These are phyloP conservation scores for Verticillium nubilum DNA, from an alignment of 2,329 filamentous ascomycete genomes.

Conservation along the genomic window DNA sequence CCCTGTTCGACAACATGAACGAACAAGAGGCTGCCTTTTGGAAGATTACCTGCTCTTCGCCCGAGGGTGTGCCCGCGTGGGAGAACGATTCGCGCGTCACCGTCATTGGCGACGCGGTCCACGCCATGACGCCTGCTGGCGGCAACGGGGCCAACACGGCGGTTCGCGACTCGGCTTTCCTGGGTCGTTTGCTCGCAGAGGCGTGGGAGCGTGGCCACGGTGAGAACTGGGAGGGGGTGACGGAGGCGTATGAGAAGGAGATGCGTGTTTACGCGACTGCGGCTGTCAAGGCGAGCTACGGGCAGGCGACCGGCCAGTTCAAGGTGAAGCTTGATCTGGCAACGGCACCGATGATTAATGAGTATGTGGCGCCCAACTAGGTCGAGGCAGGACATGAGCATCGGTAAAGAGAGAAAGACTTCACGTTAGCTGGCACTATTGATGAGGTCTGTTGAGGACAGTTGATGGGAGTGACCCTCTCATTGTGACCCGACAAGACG, in stretches of 20 bases:
- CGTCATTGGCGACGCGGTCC: slow-evolving; percentile 52
- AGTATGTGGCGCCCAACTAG: neutral
- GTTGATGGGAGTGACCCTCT: no score
- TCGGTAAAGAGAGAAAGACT: no score
- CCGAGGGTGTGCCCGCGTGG: slow-evolving; percentile 56
- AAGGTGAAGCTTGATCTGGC: slow-evolving; percentile 40
- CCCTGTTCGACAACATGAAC: slow-evolving; percentile 54
- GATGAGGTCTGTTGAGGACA: no score
- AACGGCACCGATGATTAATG: neutral
- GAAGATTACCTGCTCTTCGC: slow-evolving; percentile 61
- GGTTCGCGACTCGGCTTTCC: slow-evolving; percentile 46
- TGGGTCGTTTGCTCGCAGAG: slow-evolving; percentile 45
- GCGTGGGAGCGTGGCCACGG: slow-evolving; percentile 26
- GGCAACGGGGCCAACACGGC: slow-evolving; percentile 55
- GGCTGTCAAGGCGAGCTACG: slow-evolving; percentile 51
- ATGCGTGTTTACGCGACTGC: slow-evolving; percentile 57
- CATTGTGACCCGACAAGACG: no score
- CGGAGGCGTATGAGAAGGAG: slow-evolving; percentile 52
- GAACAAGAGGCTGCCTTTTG: slow-evolving; percentile 56
- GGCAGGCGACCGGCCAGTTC: slow-evolving; percentile 35
- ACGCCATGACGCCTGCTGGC: slow-evolving; percentile 53
- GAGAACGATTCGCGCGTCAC: slow-evolving; percentile 51
- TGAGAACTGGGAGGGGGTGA: slow-evolving; percentile 47
- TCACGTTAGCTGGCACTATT: no score
- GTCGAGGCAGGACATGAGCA: no score